A percentile compares a stretch with the other conserved stretches of the same genome.
phyloP scores from a whole-genome alignment of 83 land plant species.

The Isoetes engelmannii region DNA sequence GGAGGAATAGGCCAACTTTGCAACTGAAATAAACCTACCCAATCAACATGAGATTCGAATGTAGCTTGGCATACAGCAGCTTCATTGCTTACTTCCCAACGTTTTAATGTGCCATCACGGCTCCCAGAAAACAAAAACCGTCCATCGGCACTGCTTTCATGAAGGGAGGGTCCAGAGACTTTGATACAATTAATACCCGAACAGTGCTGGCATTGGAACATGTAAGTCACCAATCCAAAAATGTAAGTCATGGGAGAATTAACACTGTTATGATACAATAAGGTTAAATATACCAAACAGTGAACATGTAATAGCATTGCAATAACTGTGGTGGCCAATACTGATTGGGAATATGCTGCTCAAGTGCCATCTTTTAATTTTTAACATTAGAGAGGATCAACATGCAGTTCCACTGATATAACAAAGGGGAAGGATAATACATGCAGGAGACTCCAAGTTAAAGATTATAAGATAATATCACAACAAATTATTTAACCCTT shows the following conservation, averaged over 20 bases:
- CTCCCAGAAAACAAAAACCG: conserved; percentile 74
- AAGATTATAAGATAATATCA: no score
- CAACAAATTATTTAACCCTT: no score
- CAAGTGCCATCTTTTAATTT: neutral
- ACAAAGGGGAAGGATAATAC: neutral
- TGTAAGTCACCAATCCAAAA: neutral
- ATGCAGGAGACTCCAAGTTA: neutral
- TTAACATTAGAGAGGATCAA: neutral
- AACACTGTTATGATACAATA: no score
- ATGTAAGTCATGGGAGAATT: no score
- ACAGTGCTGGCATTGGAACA: conserved; percentile 54
- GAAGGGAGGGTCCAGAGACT: conserved; percentile 30
- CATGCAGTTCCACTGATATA: neutral
- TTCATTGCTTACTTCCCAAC: conserved; percentile 66
- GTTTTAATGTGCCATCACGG: conserved; percentile 93
- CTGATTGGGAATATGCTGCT: no score
- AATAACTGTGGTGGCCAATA: no score
- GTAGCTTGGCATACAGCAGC: conserved; percentile 68
- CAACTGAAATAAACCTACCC: conserved; percentile 43
- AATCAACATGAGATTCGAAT: conserved; percentile 95
- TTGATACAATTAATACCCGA: conserved; percentile 84
- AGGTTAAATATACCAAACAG: neutral
- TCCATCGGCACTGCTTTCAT: conserved; percentile 16
- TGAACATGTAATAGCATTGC: neutral
- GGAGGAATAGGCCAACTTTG: no score